Percentiles rank a stretch among this genome's conserved stretches.
phyloP scores from a whole-genome alignment of 2,329 filamentous ascomycete genomes.

The Scedosporium aurantiacum region DNA sequence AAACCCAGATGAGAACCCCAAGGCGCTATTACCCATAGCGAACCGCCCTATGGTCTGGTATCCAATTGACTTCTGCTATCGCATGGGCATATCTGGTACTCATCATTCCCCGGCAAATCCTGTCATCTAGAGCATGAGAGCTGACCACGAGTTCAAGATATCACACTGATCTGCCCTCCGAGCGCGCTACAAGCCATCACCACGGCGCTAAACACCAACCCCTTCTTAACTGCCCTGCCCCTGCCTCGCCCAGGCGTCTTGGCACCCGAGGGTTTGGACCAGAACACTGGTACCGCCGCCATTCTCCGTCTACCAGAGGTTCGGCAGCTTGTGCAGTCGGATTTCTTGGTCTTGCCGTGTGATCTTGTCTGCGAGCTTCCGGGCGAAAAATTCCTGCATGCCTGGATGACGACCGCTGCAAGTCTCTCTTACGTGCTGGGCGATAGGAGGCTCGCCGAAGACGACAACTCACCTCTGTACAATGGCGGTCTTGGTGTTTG shows the following conservation, averaged over 20 bases:
- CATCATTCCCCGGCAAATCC: slow-evolving; percentile 16
- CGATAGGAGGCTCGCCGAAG: slow-evolving; percentile 28
- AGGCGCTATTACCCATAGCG: slow-evolving; percentile 71
- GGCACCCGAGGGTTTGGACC: slow-evolving; percentile 62
- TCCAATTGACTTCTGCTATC: slow-evolving; percentile 73
- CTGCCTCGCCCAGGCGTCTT: slow-evolving; percentile 64
- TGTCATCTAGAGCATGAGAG: not conserved
- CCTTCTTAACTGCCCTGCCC: slow-evolving; percentile 63
- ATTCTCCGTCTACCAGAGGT: slow-evolving; percentile 78
- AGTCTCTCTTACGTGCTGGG: slow-evolving; percentile 53
- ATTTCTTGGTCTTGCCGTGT: slow-evolving; percentile 87
- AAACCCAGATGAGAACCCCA: slow-evolving; percentile 68
- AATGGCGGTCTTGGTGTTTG: slow-evolving; percentile 81
- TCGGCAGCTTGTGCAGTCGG: slow-evolving; percentile 62
- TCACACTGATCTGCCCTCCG: slow-evolving; percentile 52
- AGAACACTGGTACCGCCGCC: slow-evolving; percentile 82
- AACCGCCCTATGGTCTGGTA: slow-evolving; percentile 89
- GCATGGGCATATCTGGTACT: slow-evolving; percentile 63
- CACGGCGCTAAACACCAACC: slow-evolving; percentile 63
- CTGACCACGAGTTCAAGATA: slow-evolving; percentile 32
- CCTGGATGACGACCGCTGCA: slow-evolving; percentile 81
- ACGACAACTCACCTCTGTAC: slow-evolving; percentile 20
- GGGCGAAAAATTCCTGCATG: slow-evolving; percentile 70
- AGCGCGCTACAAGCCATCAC: slow-evolving; percentile 57
- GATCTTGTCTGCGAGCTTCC: slow-evolving; percentile 86